Evolutionary conservation across 1,284 basidiomycete species (phyloP).

Genomic region (Moniliophthora roreri): DNA sequence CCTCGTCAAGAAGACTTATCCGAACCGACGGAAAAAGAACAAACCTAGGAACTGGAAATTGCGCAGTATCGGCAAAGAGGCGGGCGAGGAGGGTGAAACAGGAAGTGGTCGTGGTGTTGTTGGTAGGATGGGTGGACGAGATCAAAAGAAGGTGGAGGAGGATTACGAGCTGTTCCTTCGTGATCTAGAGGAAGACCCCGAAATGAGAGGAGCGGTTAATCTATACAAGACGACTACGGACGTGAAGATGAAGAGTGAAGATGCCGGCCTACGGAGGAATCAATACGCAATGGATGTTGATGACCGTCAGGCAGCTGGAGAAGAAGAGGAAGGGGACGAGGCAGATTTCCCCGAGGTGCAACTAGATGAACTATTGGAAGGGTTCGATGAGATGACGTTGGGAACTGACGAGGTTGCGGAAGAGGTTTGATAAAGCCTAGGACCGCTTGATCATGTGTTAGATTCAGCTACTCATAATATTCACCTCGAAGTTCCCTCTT

Average conservation of each 20-base stretch:
- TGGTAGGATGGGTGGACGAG: slow-evolving; percentile 87
- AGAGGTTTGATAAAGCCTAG: background rate
- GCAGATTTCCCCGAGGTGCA: slow-evolving; percentile 88
- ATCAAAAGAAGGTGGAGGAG: slow-evolving; percentile 92
- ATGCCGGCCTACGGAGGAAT: slow-evolving; percentile 44
- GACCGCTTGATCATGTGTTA: background rate
- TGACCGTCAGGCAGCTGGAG: slow-evolving; percentile 35
- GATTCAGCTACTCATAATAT: no score
- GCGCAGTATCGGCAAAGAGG: slow-evolving; percentile 93
- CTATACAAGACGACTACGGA: slow-evolving; percentile 74
- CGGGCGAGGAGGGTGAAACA: slow-evolving; percentile 80
- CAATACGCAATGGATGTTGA: slow-evolving; percentile 78
- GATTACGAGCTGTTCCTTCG: slow-evolving; percentile 97
- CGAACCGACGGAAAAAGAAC: slow-evolving; percentile 90
- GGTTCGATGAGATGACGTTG: slow-evolving; percentile 85
- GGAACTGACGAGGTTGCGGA: slow-evolving; percentile 28
- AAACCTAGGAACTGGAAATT: slow-evolving; percentile 87
- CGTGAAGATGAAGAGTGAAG: slow-evolving; percentile 43
- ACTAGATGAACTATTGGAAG: slow-evolving; percentile 88
- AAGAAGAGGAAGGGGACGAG: slow-evolving; percentile 70
- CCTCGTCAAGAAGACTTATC: slow-evolving; percentile 95
- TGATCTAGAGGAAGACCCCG: slow-evolving; percentile 95
- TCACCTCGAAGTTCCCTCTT: no score
- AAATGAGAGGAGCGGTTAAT: slow-evolving; percentile 88
- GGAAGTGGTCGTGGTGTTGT: slow-evolving; percentile 79